A percentile compares a stretch with the other conserved stretches of the same genome.
Evolutionary conservation across 2,329 filamentous ascomycete genomes (phyloP).

Genomic region (Ophioceras dolichostomum): DNA sequence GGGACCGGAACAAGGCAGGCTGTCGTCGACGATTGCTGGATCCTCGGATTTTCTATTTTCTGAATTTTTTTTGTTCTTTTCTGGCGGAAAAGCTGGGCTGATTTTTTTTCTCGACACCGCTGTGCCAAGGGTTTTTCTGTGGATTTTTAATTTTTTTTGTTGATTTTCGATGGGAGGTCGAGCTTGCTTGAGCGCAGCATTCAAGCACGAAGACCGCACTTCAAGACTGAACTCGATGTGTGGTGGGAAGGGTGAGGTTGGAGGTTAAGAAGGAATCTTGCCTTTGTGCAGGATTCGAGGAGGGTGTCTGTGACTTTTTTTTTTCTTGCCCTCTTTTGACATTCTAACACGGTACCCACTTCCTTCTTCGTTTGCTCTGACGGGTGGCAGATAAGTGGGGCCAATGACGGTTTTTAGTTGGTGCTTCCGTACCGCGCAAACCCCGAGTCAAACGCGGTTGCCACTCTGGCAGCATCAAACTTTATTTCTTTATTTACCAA

Average conservation of each 20-base stretch:
- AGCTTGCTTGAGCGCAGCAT: slow-evolving; percentile 46
- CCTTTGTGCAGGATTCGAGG: neutral
- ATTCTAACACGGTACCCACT: too few relatives aligned
- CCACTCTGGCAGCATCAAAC: too few relatives aligned
- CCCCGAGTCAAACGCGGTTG: too few relatives aligned
- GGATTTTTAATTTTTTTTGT: slow-evolving; percentile 50
- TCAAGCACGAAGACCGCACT: slow-evolving; percentile 37
- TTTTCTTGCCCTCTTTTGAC: neutral
- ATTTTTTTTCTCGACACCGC: slow-evolving; percentile 6
- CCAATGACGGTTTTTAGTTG: too few relatives aligned
- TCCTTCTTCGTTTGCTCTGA: neutral
- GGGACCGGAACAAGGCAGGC: slow-evolving; percentile 9
- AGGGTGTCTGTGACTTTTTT: neutral
- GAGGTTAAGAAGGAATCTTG: neutral
- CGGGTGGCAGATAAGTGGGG: slow-evolving; percentile 2
- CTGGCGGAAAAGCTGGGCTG: slow-evolving; percentile 6
- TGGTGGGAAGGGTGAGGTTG: neutral
- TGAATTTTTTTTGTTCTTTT: slow-evolving; percentile 7
- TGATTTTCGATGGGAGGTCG: slow-evolving; percentile 35
- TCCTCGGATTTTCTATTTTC: slow-evolving; percentile 3
- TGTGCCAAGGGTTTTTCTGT: slow-evolving; percentile 26
- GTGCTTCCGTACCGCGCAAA: too few relatives aligned
- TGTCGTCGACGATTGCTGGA: slow-evolving; percentile 5
- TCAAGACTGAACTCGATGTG: slow-evolving; percentile 1
- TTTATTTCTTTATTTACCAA: too few relatives aligned